Conservation (phyloP, 345 rosid genomes). For the Populus deltoides region DNA sequence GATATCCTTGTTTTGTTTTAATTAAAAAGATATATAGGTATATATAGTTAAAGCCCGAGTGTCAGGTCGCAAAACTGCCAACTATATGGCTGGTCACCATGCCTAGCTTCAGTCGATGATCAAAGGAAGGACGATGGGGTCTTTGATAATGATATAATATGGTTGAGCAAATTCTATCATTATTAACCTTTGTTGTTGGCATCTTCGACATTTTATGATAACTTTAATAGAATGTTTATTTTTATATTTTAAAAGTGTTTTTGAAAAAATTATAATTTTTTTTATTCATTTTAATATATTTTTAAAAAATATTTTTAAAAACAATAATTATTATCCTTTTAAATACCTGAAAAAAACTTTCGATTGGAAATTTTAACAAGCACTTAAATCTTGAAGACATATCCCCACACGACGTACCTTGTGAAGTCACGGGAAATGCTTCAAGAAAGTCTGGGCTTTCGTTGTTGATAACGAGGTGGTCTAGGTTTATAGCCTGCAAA, state of each 20-base stretch:
- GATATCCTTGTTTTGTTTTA: neutral
- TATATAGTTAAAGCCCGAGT: neutral
- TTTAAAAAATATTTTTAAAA: too few relatives aligned
- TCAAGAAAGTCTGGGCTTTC: too few relatives aligned
- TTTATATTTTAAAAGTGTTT: too few relatives aligned
- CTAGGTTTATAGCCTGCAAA: too few relatives aligned
- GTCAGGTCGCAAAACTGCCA: slow-evolving; percentile 10
- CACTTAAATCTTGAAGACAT: neutral
- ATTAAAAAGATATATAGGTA: neutral
- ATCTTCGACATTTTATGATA: slow-evolving; percentile 16
- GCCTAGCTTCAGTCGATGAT: neutral
- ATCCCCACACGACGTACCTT: neutral
- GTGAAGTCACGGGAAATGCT: neutral
- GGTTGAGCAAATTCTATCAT: slow-evolving; percentile 22
- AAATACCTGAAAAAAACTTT: slow-evolving; percentile 8
- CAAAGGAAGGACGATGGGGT: slow-evolving; percentile 3
- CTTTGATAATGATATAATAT: slow-evolving; percentile 20
- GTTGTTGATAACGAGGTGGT: too few relatives aligned
- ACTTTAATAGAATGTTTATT: neutral
- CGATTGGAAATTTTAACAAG: slow-evolving; percentile 23
- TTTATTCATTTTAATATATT: too few relatives aligned
- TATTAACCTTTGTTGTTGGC: neutral
- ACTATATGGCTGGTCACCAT: slow-evolving; percentile 1
- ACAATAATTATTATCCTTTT: fast-evolving
- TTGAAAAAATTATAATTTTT: too few relatives aligned